Base-by-base conservation (phyloP, 2,329 filamentous ascomycete genomes). In the Exophiala alcalophila region DNA sequence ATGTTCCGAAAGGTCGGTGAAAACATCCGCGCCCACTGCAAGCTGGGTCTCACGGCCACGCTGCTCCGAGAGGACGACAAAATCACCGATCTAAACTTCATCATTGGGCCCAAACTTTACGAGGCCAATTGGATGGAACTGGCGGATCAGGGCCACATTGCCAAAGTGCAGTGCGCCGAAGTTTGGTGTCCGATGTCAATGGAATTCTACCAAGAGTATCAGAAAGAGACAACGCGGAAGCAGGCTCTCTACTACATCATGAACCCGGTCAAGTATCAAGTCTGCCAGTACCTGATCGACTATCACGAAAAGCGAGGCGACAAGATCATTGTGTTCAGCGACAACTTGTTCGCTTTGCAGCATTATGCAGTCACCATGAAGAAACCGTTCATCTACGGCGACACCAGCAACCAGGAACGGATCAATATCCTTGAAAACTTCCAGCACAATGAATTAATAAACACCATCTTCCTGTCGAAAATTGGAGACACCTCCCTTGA, bases 61-160 rank as follows among this genome's bases (percentile, higher is more conserved):
- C 71, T 98, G 8, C 79, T 98, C 11, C 80, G 92, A 71, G 92
- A 98, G 67, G 92, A 98, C 59, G 91, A 98, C 72, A 97, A 97
- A 70, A 98, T 98, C 61, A 87, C 86, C 18, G 90, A 97, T 71
- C 68, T 98, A 31, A 98, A 98, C 64, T 98, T 97, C 61, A 70
- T 98, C 45, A 97, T 98, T 58, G 92, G 92, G 0, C 92, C 92
- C 0, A 98, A 98, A 65, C 73, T 98, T 0, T 98, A 95, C 61
- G 92, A 98, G 66, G 92, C 92, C 19, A 98, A 98, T 64, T 98
- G 92, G 92, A 95, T 97, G 82, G 92, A 98, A 64, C 77, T 98
- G 27, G 92, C 91, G 1, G 87, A 96, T 59, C 89, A 96, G 66
- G 92, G 92, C 1, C 90, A 96, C 61, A 98, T 98, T 63, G 92